Conservation (phyloP, 371 early-diverging fungal species). For the Mortierella sp. region DNA sequence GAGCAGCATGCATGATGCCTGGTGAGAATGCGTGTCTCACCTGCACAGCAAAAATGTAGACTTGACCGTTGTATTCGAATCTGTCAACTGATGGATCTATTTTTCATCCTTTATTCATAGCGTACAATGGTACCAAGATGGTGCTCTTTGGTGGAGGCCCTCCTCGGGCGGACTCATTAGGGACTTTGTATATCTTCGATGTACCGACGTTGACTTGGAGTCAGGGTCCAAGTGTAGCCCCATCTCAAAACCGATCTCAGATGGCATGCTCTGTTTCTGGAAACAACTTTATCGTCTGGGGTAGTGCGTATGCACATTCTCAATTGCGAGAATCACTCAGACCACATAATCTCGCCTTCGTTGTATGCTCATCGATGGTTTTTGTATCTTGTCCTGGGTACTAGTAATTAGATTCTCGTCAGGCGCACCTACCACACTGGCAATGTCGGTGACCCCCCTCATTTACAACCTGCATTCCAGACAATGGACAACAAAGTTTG, state of each 20-base stretch:
- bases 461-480: not conserved
- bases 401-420: not conserved
- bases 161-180: not conserved
- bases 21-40: not conserved
- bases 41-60: not conserved
- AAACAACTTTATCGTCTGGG: conserved; percentile 24
- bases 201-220: conserved; percentile 16
- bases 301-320: not conserved
- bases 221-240: conserved; percentile 2
- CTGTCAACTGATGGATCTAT: not conserved
- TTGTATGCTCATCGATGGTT: not conserved
- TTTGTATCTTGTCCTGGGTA: not conserved
- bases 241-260: not conserved
- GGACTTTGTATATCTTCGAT: conserved; percentile 19
- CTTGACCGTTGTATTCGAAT: not conserved
- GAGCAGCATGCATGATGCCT: conserved; percentile 12
- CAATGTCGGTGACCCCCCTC: not conserved
- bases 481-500: not conserved
- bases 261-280: conserved; percentile 17
- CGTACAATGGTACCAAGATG: conserved; percentile 20
- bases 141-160: conserved; percentile 18
- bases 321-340: too few species aligned
- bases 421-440: not conserved
- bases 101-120: not conserved
- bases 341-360: too few species aligned